Conservation (phyloP, 805 yeast genomes). For the Zygosaccharomyces bailii region DNA sequence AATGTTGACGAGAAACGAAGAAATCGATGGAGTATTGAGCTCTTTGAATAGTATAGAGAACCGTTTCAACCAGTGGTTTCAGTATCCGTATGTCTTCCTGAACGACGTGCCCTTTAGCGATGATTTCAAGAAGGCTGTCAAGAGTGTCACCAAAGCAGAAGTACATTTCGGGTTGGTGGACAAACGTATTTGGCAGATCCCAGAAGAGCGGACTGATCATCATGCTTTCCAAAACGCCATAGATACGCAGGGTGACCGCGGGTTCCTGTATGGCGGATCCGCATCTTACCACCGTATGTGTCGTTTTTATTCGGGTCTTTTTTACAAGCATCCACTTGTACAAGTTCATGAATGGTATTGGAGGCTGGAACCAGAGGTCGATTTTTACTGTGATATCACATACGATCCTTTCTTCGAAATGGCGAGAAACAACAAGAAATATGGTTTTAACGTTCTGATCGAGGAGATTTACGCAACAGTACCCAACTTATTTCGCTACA, state of each 20-base stretch:
- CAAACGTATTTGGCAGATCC: constrained; percentile 66
- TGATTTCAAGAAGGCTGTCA: constrained; percentile 55
- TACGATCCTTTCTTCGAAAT: constrained; percentile 88
- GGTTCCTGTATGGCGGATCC: constrained; percentile 77
- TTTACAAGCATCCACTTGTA: constrained; percentile 75
- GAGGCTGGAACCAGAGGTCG: constrained; percentile 93
- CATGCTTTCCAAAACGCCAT: constrained; percentile 50
- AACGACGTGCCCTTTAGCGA: constrained; percentile 74
- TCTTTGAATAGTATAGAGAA: constrained; percentile 75
- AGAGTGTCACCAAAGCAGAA: constrained; percentile 51
- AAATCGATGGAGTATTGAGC: constrained; percentile 68
- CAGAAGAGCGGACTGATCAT: constrained; percentile 30
- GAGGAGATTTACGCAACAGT: constrained; percentile 77
- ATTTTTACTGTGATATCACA: constrained; percentile 84
- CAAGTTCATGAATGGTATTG: constrained; percentile 82
- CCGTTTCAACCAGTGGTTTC: constrained; percentile 90
- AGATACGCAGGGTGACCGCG: constrained; percentile 75
- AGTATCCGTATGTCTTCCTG: constrained; percentile 88
- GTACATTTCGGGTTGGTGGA: constrained; percentile 72
- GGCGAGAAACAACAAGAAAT: constrained; percentile 63
- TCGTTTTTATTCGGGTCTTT: constrained; percentile 81
- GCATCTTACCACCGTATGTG: constrained; percentile 93
- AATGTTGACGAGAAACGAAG: constrained; percentile 77
- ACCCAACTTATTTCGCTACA: constrained; percentile 74
- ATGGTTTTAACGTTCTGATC: constrained; percentile 81